These are phyloP conservation scores for Xylariaceae sp. DNA, from an alignment of 2,329 filamentous ascomycete species.

Conservation along the genomic window DNA sequence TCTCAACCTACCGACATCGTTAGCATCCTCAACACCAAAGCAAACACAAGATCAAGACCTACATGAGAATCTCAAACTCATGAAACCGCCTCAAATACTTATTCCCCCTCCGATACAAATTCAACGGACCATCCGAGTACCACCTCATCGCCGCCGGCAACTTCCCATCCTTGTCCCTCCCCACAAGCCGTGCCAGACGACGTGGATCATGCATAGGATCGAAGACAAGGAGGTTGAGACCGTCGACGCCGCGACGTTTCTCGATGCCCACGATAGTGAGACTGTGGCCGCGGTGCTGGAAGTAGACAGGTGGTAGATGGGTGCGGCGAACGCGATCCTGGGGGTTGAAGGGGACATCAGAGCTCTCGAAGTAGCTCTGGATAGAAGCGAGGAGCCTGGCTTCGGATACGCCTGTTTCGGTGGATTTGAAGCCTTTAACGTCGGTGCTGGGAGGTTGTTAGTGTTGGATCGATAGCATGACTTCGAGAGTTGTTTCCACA, in stretches of 20 bases:
- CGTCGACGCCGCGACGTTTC: constrained; percentile 53
- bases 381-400: constrained; percentile 60
- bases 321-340: constrained; percentile 64
- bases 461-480: no score
- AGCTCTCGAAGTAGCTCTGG: constrained; percentile 66
- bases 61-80: constrained; percentile 77
- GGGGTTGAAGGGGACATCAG: constrained; percentile 39
- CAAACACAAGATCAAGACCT: constrained; percentile 28
- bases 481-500: constrained; percentile 23
- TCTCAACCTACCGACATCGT: neutral
- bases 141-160: constrained; percentile 35
- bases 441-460: constrained; percentile 45
- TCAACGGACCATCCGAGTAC: constrained; percentile 52
- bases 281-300: constrained; percentile 85
- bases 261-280: constrained; percentile 86
- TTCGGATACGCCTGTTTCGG: constrained; percentile 44
- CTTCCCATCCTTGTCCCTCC: constrained; percentile 21
- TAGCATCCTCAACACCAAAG: neutral
- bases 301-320: constrained; percentile 74
- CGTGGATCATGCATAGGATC: constrained; percentile 73
- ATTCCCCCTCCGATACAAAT: constrained; percentile 66
- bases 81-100: constrained; percentile 64
- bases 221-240: constrained; percentile 71
- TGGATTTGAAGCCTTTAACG: constrained; percentile 53
- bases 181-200: constrained; percentile 54